These are phyloP conservation scores for Chaetomiaceae sp. DNA, from an alignment of 2,329 filamentous ascomycete species.

Conservation along the genomic window DNA sequence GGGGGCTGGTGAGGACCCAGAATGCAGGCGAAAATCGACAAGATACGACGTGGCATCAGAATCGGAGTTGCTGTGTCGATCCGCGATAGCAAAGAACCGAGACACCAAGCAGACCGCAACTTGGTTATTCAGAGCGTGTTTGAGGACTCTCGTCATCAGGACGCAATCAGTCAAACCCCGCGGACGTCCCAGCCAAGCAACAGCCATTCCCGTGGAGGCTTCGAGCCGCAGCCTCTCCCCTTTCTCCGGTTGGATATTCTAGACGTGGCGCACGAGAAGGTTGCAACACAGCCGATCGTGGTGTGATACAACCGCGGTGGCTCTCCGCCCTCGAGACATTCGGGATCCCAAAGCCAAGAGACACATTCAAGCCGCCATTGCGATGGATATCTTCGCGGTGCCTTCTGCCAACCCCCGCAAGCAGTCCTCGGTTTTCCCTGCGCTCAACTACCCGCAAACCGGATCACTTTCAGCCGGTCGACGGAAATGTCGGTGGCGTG, in stretches of 20 bases:
- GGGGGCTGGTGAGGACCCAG: neutral
- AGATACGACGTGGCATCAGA: conserved; percentile 3
- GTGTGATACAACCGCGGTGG: neutral
- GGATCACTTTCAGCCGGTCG: neutral
- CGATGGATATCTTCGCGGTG: neutral
- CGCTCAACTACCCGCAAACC: neutral
- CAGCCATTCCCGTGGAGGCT: neutral
- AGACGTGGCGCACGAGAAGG: neutral
- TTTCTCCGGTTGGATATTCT: neutral
- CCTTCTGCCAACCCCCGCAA: neutral
- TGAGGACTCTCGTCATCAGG: too few relatives aligned
- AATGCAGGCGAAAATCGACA: neutral
- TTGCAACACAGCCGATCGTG: neutral
- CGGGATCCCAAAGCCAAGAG: neutral
- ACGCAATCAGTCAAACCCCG: too few relatives aligned
- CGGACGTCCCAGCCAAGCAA: too few relatives aligned
- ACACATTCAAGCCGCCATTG: neutral
- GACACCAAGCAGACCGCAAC: neutral
- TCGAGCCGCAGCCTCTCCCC: neutral
- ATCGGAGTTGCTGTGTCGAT: neutral
- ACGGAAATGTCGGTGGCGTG: neutral
- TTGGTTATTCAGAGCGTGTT: too few relatives aligned
- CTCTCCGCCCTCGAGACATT: neutral
- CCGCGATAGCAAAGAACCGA: neutral
- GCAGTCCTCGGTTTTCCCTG: neutral